Percentiles rank a stretch among this genome's conserved stretches.
These are phyloP conservation scores for Amylostereum chailletii DNA, from an alignment of 1,284 basidiomycete genomes.

Conservation along the genomic window DNA sequence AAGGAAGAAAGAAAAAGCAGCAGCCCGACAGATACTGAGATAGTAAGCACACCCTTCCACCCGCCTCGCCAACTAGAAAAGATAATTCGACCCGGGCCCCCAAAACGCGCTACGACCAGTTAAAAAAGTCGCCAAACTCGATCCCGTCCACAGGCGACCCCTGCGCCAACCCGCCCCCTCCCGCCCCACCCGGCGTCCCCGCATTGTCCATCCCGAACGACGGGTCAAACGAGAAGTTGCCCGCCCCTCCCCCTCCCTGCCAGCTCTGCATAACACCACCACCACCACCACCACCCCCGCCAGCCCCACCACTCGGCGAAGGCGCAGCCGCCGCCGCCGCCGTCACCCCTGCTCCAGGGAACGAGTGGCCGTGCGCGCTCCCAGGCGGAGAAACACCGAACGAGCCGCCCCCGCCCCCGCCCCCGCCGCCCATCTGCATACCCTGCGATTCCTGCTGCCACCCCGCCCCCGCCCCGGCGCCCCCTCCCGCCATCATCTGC, in stretches of 20 bases:
- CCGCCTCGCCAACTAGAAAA: too few species aligned
- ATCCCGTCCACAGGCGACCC: slow-evolving; percentile 8
- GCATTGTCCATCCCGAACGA: neutral
- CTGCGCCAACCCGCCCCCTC: slow-evolving; percentile 7
- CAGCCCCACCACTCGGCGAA: slow-evolving; percentile 21
- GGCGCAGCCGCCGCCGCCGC: slow-evolving; percentile 21
- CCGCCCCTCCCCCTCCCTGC: slow-evolving; percentile 6
- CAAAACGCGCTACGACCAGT: neutral
- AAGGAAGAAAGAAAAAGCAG: neutral
- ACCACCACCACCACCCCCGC: slow-evolving; percentile 8
- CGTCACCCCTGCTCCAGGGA: slow-evolving; percentile 14
- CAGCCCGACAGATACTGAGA: neutral
- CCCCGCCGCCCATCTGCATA: slow-evolving; percentile 12
- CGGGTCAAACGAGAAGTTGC: slow-evolving; percentile 3
- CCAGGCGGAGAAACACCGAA: slow-evolving; percentile 38
- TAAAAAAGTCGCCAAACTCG: slow-evolving; percentile 10
- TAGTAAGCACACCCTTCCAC: slow-evolving; percentile 5
- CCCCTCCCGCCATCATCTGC: slow-evolving; percentile 16
- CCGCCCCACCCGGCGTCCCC: slow-evolving; percentile 6
- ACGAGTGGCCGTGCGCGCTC: slow-evolving; percentile 16
- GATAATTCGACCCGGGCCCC: too few species aligned
- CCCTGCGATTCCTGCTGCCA: neutral
- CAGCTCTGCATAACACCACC: slow-evolving; percentile 7
- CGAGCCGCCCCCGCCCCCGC: slow-evolving; percentile 12
- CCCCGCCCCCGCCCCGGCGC: neutral